A percentile compares a stretch with the other conserved stretches of the same genome.
phyloP scores from a whole-genome alignment of 768 basidiomycete genomes.

The Phanerodontia chrysosporium region DNA sequence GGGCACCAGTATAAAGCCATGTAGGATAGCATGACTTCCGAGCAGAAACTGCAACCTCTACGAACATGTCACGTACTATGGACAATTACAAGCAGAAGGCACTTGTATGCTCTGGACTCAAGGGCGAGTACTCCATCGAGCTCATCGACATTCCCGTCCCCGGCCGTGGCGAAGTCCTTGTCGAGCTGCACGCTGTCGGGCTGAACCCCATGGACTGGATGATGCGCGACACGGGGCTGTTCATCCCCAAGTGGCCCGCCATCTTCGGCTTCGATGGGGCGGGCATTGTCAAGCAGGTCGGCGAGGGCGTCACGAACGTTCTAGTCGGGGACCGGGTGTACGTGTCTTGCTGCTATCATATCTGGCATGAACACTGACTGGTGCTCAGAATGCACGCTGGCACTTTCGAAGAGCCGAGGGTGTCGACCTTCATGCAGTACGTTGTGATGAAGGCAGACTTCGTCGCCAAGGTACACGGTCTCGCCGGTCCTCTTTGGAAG shows the following conservation, averaged over 20 bases:
- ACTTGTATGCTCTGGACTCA: not conserved
- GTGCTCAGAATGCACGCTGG: not conserved
- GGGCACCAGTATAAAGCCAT: too few species aligned
- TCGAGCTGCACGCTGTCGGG: slow-evolving; percentile 14
- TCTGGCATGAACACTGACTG: not conserved
- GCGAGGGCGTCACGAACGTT: slow-evolving; percentile 32
- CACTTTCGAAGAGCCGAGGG: not conserved
- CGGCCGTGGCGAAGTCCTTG: slow-evolving; percentile 15
- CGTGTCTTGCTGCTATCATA: not conserved
- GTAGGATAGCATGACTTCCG: too few species aligned
- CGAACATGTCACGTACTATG: not conserved
- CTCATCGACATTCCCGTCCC: slow-evolving; percentile 6
- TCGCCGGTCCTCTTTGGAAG: too few species aligned
- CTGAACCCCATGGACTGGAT: slow-evolving; percentile 11
- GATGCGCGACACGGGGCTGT: not conserved
- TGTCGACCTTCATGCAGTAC: slow-evolving; percentile 24
- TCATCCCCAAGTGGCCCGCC: slow-evolving; percentile 30
- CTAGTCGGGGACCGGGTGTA: slow-evolving; percentile 38
- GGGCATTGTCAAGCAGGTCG: slow-evolving; percentile 36
- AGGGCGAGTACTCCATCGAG: slow-evolving; percentile 4
- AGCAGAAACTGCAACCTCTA: too few species aligned
- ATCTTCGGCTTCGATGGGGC: slow-evolving; percentile 22
- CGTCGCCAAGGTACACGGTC: slow-evolving; percentile 17
- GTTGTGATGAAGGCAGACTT: slow-evolving; percentile 21
- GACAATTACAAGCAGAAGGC: not conserved